Evolutionary conservation across 176 grass and related monocot genomes (phyloP).

Genomic region (Aegilops speltoides): DNA sequence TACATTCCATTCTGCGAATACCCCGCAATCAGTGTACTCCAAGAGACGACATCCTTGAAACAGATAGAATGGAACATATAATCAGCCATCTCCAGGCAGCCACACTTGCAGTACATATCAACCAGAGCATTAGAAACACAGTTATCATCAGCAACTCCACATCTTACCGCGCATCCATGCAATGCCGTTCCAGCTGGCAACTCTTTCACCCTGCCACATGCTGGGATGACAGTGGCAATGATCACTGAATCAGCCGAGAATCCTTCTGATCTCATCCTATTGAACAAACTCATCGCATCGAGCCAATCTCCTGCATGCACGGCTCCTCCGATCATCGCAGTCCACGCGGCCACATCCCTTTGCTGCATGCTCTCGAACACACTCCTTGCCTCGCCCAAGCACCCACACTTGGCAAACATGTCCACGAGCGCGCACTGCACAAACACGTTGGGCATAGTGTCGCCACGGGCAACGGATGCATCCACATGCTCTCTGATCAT

Average conservation of each 20-base stretch:
- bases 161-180: slow-evolving; percentile 43
- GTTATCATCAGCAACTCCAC: slow-evolving; percentile 31
- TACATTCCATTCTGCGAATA: slow-evolving; percentile 45
- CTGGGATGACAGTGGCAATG: slow-evolving; percentile 51
- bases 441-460: slow-evolving; percentile 23
- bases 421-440: slow-evolving; percentile 58
- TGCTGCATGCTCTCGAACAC: slow-evolving; percentile 47
- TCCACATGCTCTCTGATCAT: slow-evolving; percentile 20
- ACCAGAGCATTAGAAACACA: slow-evolving; percentile 60
- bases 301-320: slow-evolving; percentile 32
- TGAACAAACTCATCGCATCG: slow-evolving; percentile 40
- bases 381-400: slow-evolving; percentile 42
- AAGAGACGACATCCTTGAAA: slow-evolving; percentile 58
- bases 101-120: slow-evolving; percentile 68
- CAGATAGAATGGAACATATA: slow-evolving; percentile 30
- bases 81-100: slow-evolving; percentile 24
- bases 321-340: slow-evolving; percentile 48
- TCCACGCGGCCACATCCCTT: slow-evolving; percentile 52
- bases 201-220: slow-evolving; percentile 41
- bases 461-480: background rate
- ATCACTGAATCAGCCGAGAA: slow-evolving; percentile 43
- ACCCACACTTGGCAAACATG: slow-evolving; percentile 65
- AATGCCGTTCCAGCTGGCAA: slow-evolving; percentile 30
- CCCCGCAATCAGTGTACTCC: slow-evolving; percentile 60
- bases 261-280: slow-evolving; percentile 42